Conservation (phyloP, 176 grass and related monocot genomes). For the Aegilops bicornis region DNA sequence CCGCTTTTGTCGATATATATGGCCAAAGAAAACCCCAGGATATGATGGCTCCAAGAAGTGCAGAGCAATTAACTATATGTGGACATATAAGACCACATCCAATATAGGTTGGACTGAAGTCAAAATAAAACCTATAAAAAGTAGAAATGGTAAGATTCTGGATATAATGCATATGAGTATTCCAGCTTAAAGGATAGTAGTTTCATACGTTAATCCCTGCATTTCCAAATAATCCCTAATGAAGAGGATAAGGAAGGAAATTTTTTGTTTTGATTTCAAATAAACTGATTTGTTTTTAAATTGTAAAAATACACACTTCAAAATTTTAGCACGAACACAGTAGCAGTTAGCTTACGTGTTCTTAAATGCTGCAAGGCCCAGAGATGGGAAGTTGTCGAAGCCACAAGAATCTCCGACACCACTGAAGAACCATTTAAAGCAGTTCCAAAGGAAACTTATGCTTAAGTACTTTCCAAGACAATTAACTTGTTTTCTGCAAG, state of each 20-base stretch:
- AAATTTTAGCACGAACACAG: not conserved
- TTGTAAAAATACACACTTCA: not conserved
- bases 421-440: constrained; percentile 97
- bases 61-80: constrained; percentile 84
- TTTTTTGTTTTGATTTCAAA: not conserved
- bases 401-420: constrained; percentile 73
- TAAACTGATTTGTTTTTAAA: not conserved
- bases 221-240: not conserved
- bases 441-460: constrained; percentile 85
- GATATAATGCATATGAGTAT: not conserved
- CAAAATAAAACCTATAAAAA: constrained; percentile 87
- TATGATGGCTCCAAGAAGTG: constrained; percentile 77
- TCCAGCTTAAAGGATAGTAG: not conserved
- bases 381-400: constrained; percentile 78
- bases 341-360: constrained; percentile 58
- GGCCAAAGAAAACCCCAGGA: constrained; percentile 95
- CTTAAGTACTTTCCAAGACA: constrained; percentile 88
- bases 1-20: constrained; percentile 65
- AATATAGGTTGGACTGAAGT: constrained; percentile 90
- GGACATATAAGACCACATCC: constrained; percentile 89
- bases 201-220: not conserved
- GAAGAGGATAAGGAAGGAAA: not conserved
- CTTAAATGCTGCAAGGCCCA: constrained; percentile 71
- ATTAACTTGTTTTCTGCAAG: constrained; percentile 78
- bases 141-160: not conserved